Evolutionary conservation across 768 basidiomycete genomes (phyloP).

Genomic region (Obba rivulosa): DNA sequence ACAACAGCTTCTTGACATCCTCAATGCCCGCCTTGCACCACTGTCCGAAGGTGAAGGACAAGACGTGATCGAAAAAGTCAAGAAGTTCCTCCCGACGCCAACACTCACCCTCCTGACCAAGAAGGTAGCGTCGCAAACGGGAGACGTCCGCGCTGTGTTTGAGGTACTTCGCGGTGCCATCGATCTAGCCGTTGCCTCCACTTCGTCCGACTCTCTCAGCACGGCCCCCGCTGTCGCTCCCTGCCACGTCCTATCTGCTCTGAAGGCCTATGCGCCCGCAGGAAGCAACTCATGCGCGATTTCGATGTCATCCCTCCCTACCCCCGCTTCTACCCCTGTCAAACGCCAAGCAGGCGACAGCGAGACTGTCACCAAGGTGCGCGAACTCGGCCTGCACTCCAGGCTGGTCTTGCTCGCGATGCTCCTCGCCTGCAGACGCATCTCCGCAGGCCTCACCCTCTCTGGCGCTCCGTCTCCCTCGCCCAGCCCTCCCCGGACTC

Average conservation of each 20-base stretch:
- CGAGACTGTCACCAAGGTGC: conserved; percentile 63
- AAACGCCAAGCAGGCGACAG: conserved; percentile 26
- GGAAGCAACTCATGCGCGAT: neutral
- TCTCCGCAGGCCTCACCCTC: conserved; percentile 51
- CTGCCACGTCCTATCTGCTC: conserved; percentile 62
- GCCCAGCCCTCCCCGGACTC: conserved; percentile 29
- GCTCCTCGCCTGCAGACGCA: conserved; percentile 58
- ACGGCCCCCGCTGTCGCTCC: conserved; percentile 47
- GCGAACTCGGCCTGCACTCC: conserved; percentile 66
- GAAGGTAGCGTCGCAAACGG: conserved; percentile 76
- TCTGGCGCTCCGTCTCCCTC: conserved; percentile 28
- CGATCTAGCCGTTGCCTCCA: conserved; percentile 45
- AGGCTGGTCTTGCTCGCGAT: conserved; percentile 63
- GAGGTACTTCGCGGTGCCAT: conserved; percentile 80
- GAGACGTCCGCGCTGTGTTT: conserved; percentile 77
- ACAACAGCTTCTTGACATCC: conserved; percentile 61
- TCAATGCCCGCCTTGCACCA: conserved; percentile 55
- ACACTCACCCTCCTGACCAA: conserved; percentile 69
- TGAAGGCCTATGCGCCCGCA: conserved; percentile 58
- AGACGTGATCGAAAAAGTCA: conserved; percentile 17
- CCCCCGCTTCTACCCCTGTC: conserved; percentile 32
- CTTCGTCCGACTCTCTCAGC: conserved; percentile 12
- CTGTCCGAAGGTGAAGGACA: conserved; percentile 31
- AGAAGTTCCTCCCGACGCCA: conserved; percentile 57
- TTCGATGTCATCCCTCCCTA: conserved; percentile 8